Evolutionary conservation across 164 flowering plant genomes (phyloP).

Genomic region (Liquidambar formosana): DNA sequence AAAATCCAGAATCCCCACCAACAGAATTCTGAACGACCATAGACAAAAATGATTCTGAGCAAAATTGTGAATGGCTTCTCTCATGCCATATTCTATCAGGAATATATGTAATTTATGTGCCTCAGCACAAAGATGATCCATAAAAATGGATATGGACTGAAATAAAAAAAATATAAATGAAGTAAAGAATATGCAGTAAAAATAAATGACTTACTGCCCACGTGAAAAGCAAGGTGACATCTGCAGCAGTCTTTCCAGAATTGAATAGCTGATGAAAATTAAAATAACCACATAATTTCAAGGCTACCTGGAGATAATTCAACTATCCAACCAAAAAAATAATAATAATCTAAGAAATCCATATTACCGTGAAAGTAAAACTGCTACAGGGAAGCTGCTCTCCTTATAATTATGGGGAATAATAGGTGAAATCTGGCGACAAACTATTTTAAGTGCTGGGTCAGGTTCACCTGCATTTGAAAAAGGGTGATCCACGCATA

Average conservation of each 20-base stretch:
- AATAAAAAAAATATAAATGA: neutral
- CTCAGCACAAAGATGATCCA: neutral
- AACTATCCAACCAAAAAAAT: neutral
- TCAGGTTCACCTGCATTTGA: conserved; percentile 85
- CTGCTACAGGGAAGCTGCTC: conserved; percentile 94
- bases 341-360: neutral
- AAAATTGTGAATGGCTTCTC: conserved; percentile 3
- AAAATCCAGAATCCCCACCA: conserved; percentile 79
- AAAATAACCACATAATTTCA: conserved; percentile 7
- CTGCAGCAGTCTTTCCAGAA: conserved; percentile 66
- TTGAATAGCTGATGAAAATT: conserved; percentile 50
- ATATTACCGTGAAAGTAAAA: conserved; percentile 78
- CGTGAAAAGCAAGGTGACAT: conserved; percentile 78
- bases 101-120: neutral
- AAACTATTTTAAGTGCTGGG: conserved; percentile 77
- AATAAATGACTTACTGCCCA: conserved; percentile 77
- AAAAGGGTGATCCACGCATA: conserved; percentile 8
- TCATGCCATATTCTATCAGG: neutral
- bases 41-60: neutral
- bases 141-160: neutral
- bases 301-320: neutral
- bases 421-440: conserved; percentile 91
- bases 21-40: conserved; percentile 72
- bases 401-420: conserved; percentile 95
- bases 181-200: neutral